Conservation (phyloP, 257 asterid species). For the Solanum appendiculatum region DNA sequence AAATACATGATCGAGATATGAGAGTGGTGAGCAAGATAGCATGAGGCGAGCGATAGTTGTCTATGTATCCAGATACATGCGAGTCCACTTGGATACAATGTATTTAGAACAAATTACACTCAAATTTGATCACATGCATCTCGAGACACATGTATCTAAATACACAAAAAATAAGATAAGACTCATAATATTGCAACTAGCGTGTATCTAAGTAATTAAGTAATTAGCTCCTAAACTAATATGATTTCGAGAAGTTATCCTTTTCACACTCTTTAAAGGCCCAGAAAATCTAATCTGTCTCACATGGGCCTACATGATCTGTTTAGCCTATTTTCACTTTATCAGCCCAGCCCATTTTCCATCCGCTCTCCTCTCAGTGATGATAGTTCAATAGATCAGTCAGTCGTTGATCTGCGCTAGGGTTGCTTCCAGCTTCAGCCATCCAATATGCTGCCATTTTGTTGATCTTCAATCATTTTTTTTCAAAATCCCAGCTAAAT, state of each 20-base stretch:
- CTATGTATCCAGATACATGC: too few species aligned
- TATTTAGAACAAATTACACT: too few species aligned
- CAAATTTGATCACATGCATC: too few species aligned
- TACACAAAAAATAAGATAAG: too few species aligned
- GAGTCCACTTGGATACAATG: too few species aligned
- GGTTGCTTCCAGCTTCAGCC: neutral
- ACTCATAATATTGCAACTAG: too few species aligned
- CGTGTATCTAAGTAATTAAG: too few species aligned
- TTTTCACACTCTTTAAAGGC: neutral
- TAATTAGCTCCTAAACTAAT: too few species aligned
- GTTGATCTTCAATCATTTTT: neutral
- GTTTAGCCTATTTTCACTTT: neutral
- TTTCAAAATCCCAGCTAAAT: neutral
- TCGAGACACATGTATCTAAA: too few species aligned
- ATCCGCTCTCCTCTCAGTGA: neutral
- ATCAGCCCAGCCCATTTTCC: neutral
- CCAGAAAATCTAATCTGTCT: neutral
- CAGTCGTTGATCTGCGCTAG: neutral
- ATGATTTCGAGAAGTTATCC: neutral
- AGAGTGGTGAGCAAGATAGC: too few species aligned
- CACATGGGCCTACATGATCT: neutral
- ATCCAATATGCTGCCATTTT: neutral
- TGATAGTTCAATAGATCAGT: neutral
- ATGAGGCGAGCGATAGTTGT: too few species aligned
- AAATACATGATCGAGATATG: too few species aligned